These are phyloP conservation scores for Pezicula rhizophila DNA, from an alignment of 2,329 filamentous ascomycete species.

Conservation along the genomic window DNA sequence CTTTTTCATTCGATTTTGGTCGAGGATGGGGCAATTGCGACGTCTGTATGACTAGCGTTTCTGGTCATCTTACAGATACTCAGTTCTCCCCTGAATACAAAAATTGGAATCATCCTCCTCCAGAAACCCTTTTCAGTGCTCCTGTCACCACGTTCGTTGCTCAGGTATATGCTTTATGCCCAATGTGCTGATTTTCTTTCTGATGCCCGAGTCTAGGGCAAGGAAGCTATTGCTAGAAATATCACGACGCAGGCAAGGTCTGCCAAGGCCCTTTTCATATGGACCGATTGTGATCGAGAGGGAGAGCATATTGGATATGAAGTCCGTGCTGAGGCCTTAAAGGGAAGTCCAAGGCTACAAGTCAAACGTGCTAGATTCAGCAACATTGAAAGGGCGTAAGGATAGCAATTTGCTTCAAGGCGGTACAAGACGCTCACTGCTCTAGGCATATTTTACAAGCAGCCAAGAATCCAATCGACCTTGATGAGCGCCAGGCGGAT, in stretches of 20 bases:
- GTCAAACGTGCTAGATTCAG: conserved; percentile 88
- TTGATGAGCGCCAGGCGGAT: conserved; percentile 82
- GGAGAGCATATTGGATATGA: conserved; percentile 94
- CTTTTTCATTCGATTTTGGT: conserved; percentile 84
- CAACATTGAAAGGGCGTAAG: conserved; percentile 86
- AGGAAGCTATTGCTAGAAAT: conserved; percentile 75
- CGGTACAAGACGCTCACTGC: conserved; percentile 10
- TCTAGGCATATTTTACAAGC: conserved; percentile 78
- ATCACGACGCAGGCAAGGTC: conserved; percentile 72
- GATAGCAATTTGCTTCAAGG: conserved; percentile 9
- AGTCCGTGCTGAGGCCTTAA: conserved; percentile 73
- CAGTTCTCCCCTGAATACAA: conserved; percentile 68
- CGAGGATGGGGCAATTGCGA: conserved; percentile 71
- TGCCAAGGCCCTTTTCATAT: conserved; percentile 79
- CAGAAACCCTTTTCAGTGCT: conserved; percentile 74
- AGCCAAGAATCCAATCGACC: conserved; percentile 65
- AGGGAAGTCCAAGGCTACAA: conserved; percentile 66
- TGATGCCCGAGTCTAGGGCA: conserved; percentile 50
- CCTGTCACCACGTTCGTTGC: conserved; percentile 64
- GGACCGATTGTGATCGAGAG: conserved; percentile 98
- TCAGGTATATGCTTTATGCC: conserved; percentile 41
- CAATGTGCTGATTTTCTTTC: conserved; percentile 12
- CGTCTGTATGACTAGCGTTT: conserved; percentile 90
- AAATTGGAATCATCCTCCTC: conserved; percentile 76
- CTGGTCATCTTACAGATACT: conserved; percentile 76